Evolutionary conservation across 768 basidiomycete genomes (phyloP), one percentile per base, ranked within the genome.

Genomic region (Leccinellum albellum): DNA sequence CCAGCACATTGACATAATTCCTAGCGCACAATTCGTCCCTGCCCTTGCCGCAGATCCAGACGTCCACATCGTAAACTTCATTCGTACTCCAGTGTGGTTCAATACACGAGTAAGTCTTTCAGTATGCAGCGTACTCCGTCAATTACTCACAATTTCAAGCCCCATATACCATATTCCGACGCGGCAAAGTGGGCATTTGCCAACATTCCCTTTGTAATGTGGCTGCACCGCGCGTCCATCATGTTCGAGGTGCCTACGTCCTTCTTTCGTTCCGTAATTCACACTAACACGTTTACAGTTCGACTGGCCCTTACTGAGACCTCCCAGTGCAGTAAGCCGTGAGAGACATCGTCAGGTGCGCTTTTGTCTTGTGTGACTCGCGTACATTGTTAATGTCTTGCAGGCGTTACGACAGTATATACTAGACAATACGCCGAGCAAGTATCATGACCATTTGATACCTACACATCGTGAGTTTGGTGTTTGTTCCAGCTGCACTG

Each of bases 41-140:
- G 61, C 70, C 49, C 81, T 86, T 50, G 75, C 82, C 12, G 64
- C 69, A 45, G 82, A 86, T 58, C 73, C 80, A 3, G 76, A 78
- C 23, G 78, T 82, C 6, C 64, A 79, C 47, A 75, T 86, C 15
- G 71, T 82, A 51, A 85, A 89, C 63, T 86, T 86, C 65, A 70
- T 67, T 45, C 74, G 87, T 49, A 85, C 82, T 31, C 85, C 84
- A 6, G 80, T 82, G 57, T 88, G 85, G 84, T 85, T 77, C 60
- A 55, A 78, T 2, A 78, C 79, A 3, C 77, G 79, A 58, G 84
- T 86, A 63, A 63, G 77, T 50, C 46, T 24, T 12, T 52, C 26
- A 0, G 13, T 51, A 23, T 32, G 17, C 32, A 12, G 24, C 10
- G 15, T 28, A 9, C 17, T 37, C 14, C 17, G 14, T 17, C 26